Conservation (phyloP, 345 rosid species). For the Mercurialis annua region DNA sequence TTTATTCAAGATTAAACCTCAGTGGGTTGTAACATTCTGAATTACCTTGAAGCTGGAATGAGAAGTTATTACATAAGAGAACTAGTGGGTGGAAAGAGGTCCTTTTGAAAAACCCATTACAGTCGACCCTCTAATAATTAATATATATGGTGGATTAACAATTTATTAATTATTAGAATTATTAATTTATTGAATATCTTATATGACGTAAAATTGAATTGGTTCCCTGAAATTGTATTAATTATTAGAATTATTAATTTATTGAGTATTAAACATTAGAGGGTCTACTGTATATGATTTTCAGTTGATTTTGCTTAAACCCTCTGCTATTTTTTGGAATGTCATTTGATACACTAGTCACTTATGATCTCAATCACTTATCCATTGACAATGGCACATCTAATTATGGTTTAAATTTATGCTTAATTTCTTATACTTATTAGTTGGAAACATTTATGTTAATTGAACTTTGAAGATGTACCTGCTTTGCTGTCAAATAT, state of each 20-base stretch:
- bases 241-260: no score
- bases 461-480: background rate
- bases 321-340: background rate
- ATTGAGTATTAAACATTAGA: no score
- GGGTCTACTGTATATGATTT: no score
- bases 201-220: no score
- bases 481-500: background rate
- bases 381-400: background rate
- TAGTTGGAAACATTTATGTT: background rate
- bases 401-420: background rate
- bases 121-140: no score
- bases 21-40: slow-evolving; percentile 1
- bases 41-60: background rate
- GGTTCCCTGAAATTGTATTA: no score
- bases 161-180: no score
- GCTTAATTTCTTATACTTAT: background rate
- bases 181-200: no score
- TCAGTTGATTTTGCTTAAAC: background rate
- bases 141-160: no score
- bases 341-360: background rate
- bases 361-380: background rate
- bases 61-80: background rate
- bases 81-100: background rate
- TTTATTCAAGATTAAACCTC: background rate
- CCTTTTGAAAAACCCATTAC: no score